Evolutionary conservation across 768 basidiomycete species (phyloP), one percentile per base, ranked within the genome.

Genomic region (Mycena floridula): DNA sequence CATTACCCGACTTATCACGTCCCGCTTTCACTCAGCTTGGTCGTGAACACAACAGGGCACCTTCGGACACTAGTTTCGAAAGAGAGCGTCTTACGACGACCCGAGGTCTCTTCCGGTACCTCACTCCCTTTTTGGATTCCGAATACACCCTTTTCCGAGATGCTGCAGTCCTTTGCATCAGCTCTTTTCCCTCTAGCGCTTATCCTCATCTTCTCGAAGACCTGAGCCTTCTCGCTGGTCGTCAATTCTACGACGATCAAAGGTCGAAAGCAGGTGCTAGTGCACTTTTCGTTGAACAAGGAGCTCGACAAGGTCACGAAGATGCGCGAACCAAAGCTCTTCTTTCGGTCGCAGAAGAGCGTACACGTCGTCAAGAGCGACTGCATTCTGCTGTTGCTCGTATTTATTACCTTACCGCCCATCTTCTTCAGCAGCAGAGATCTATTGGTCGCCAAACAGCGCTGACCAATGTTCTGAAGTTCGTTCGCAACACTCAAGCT

Each of bases 151-250:
- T 77, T 8, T 93, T 94, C 61, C 81, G 90, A 42, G 88, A 93
- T 58, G 81, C 85, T 0, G 89, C 89, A 11, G 89, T 94, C 8
- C 67, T 89, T 27, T 89, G 91, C 46, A 86, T 97, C 57, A 93
- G 92, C 55, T 82, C 86, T 21, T 87, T 95, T 52, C 88, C 89
- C 5, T 71, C 80, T 9, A 74, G 67, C 51, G 81, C 79, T 1
- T 92, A 94, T 59, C 78, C 85, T 8, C 81, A 87, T 25, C 70
- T 96, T 18, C 67, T 94, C 15, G 91, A 94, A 51, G 89, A 92
- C 48, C 74, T 96, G 25, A 84, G 82, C 48, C 73, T 81, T 5
- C 78, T 95, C 40, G 79, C 87, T 2, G 80, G 83, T 25, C 79
- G 87, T 18, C 89, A 92, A 52, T 80, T 93, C 51, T 89, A 89